phyloP scores from a whole-genome alignment of 1,284 basidiomycete genomes.

The Melampsora americana region DNA sequence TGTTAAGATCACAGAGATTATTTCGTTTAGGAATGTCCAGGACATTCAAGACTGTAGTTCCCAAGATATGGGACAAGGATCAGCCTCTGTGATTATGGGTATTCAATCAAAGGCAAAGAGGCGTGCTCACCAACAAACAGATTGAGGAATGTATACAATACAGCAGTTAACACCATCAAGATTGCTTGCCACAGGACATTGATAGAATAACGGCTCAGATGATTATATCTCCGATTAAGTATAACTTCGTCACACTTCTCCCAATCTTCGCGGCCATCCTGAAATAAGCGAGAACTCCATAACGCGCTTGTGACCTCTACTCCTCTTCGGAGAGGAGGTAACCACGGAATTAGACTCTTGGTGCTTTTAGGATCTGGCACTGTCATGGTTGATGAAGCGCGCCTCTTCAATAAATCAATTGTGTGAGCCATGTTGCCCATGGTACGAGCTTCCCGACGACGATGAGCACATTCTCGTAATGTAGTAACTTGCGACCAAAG shows the following conservation, averaged over 20 bases:
- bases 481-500: neutral
- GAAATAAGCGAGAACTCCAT: neutral
- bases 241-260: neutral
- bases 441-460: neutral
- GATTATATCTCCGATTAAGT: neutral
- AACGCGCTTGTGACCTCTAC: neutral
- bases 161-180: neutral
- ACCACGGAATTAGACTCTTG: neutral
- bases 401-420: neutral
- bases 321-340: neutral
- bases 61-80: neutral
- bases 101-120: neutral
- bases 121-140: neutral
- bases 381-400: neutral
- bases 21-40: neutral
- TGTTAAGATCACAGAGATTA: neutral
- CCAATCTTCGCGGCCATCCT: neutral
- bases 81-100: neutral
- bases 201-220: neutral
- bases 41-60: neutral
- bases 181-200: neutral
- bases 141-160: neutral
- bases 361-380: neutral
- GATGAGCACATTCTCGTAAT: neutral
- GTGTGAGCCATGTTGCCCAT: neutral